Conservation (phyloP, 139 green algal species). For the Prasinococcaceae sp. region DNA sequence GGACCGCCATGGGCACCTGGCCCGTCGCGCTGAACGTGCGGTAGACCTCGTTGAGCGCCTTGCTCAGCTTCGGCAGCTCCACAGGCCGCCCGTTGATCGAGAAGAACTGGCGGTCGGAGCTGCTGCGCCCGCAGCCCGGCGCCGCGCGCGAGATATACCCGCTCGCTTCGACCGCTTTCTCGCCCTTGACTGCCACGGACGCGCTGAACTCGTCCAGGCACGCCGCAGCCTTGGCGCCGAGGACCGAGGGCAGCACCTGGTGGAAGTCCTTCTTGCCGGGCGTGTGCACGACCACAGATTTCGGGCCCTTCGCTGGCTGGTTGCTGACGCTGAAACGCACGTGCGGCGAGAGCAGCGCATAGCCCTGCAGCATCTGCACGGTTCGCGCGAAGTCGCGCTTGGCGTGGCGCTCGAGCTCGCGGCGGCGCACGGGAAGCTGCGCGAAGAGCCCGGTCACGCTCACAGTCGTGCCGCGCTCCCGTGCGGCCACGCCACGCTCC, state of each 20-base stretch:
- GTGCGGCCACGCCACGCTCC: too few relatives aligned
- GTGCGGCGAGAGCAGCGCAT: conserved; percentile 18
- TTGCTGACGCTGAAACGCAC: conserved; percentile 21
- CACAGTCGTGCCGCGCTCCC: conserved; percentile 75
- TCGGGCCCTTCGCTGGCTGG: conserved; percentile 35
- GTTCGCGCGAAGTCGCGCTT: conserved; percentile 72
- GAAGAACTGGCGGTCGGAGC: conserved; percentile 70
- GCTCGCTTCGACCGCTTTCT: not conserved
- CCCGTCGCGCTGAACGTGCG: conserved; percentile 19
- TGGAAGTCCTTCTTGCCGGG: conserved; percentile 24
- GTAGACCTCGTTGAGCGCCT: conserved; percentile 69
- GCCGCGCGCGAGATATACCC: conserved; percentile 58
- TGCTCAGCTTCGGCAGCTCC: conserved; percentile 60
- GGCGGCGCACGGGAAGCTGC: conserved; percentile 64
- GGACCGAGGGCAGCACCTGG: conserved; percentile 62
- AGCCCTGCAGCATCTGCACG: conserved; percentile 49
- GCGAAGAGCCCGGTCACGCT: conserved; percentile 67
- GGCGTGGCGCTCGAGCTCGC: conserved; percentile 62
- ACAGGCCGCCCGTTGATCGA: conserved; percentile 87
- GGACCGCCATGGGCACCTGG: conserved; percentile 43
- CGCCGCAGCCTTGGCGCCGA: conserved; percentile 52
- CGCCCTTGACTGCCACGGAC: conserved; percentile 1
- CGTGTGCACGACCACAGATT: conserved; percentile 51
- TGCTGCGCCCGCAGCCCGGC: conserved; percentile 20
- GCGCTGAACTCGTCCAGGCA: conserved; percentile 48